Conservation (phyloP, 805 yeast species). For the Ascoidea tarda region DNA sequence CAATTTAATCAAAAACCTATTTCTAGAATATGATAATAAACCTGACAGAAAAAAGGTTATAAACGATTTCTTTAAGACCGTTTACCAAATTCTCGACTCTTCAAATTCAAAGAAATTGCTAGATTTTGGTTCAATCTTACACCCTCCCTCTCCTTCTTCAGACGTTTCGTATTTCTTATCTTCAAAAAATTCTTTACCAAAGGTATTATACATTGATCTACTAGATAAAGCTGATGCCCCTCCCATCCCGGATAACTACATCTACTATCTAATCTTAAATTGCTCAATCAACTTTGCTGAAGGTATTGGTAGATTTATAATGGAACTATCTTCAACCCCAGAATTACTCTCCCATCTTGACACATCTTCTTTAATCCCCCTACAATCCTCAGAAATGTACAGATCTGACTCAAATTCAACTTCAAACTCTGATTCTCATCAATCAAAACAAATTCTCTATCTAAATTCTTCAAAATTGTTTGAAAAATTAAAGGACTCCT, state of each 20-base stretch:
- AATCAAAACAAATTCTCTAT: constrained; percentile 10
- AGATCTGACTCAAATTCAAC: neutral
- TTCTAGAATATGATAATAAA: constrained; percentile 43
- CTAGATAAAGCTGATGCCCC: constrained; percentile 80
- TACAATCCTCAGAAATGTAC: neutral
- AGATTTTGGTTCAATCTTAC: constrained; percentile 20
- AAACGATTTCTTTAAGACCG: constrained; percentile 34
- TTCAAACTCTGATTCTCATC: neutral
- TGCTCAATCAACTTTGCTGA: constrained; percentile 47
- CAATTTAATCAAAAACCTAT: constrained; percentile 34
- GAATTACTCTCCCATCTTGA: neutral
- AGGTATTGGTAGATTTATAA: constrained; percentile 44
- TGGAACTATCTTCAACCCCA: constrained; percentile 21
- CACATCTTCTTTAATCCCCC: neutral
- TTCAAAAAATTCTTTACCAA: constrained; percentile 24
- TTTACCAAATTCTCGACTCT: constrained; percentile 21
- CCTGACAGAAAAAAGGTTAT: constrained; percentile 47
- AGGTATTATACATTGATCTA: constrained; percentile 52
- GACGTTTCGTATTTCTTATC: neutral
- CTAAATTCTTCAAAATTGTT: constrained; percentile 12
- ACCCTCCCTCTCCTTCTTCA: constrained; percentile 13
- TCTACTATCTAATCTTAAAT: constrained; percentile 39
- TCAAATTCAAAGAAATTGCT: constrained; percentile 18
- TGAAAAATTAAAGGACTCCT: constrained; percentile 1
- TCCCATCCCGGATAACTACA: constrained; percentile 43